Evolutionary conservation across 116 monocot species (phyloP).

Genomic region (Phalaenopsis hybrid): DNA sequence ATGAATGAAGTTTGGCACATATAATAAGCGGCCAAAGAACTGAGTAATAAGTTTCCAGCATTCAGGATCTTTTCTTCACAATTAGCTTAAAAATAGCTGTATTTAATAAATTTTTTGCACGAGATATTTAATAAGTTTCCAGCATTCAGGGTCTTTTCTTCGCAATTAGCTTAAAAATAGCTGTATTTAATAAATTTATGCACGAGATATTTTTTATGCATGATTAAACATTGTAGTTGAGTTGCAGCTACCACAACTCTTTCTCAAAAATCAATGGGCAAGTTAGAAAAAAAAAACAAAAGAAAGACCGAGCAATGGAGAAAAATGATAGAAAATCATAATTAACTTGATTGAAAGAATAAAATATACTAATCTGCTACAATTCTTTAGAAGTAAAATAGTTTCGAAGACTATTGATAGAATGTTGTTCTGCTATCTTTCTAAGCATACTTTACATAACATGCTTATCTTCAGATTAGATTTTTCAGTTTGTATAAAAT

Average conservation of each 20-base stretch:
- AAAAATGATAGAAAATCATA: background rate
- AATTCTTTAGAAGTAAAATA: background rate
- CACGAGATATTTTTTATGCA: background rate
- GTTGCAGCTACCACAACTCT: background rate
- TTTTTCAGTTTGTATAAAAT: background rate
- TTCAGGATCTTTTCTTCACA: background rate
- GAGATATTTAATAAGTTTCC: background rate
- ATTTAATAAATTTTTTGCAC: background rate
- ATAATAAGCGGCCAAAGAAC: background rate
- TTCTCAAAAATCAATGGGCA: background rate
- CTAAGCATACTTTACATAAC: background rate
- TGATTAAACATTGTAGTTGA: background rate
- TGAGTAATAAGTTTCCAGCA: background rate
- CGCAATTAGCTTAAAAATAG: background rate
- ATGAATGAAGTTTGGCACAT: conserved; percentile 15
- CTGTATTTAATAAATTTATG: background rate
- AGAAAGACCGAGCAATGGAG: background rate
- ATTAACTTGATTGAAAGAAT: background rate
- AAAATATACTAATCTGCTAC: background rate
- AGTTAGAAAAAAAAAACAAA: background rate
- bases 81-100: background rate
- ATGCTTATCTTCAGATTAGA: background rate
- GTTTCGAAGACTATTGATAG: background rate
- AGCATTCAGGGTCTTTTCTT: background rate
- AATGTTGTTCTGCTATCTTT: background rate